Evolutionary conservation across 306 rosid genomes (phyloP).

Genomic region (Arachis stenosperma): DNA sequence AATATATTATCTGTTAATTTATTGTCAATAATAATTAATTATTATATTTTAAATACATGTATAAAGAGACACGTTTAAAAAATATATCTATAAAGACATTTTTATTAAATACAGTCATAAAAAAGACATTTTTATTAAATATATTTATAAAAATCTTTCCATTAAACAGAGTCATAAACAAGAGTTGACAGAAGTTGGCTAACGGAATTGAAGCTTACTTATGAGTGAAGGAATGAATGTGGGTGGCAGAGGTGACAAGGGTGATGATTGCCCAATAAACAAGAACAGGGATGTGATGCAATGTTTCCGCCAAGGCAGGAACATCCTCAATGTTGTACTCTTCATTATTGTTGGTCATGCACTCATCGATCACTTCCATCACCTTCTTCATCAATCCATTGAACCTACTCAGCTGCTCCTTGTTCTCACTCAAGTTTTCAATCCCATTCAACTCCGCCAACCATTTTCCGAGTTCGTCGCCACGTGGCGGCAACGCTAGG

Average conservation of each 20-base stretch:
- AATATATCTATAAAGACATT: too few relatives aligned
- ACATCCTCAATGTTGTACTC: constrained; percentile 26
- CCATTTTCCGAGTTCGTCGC: constrained; percentile 33
- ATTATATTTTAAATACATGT: too few relatives aligned
- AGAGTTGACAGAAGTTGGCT: too few relatives aligned
- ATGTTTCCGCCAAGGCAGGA: constrained; percentile 37
- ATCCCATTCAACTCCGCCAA: constrained; percentile 35
- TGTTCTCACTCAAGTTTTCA: neutral
- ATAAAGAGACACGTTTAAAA: too few relatives aligned
- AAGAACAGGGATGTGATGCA: constrained; percentile 40
- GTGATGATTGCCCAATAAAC: constrained; percentile 41
- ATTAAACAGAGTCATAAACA: too few relatives aligned
- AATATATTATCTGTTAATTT: too few relatives aligned
- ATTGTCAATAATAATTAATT: too few relatives aligned
- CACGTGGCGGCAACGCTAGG: constrained; percentile 22
- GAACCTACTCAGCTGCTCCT: neutral
- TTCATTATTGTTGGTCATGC: constrained; percentile 41
- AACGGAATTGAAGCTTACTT: neutral
- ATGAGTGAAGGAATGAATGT: constrained; percentile 28
- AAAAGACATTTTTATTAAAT: too few relatives aligned
- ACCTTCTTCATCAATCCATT: constrained; percentile 16
- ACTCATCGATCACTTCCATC: constrained; percentile 43
- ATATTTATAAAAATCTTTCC: too few relatives aligned
- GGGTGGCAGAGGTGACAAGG: constrained; percentile 33
- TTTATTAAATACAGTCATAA: too few relatives aligned